phyloP scores from a whole-genome alignment of 2,329 filamentous ascomycete genomes.

The Alternaria gansuensis region DNA sequence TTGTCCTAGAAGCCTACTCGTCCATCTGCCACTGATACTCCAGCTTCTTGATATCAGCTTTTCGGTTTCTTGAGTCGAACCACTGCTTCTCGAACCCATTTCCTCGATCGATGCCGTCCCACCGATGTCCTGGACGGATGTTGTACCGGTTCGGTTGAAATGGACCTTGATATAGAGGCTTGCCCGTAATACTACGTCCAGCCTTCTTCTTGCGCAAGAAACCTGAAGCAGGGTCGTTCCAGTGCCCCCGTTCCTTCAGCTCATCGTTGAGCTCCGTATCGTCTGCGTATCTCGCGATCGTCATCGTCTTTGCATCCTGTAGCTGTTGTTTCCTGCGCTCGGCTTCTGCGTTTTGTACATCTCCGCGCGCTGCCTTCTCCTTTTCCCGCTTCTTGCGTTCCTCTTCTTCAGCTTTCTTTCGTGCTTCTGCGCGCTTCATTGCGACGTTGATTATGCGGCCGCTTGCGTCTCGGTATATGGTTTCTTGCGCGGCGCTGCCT shows the following conservation, averaged over 20 bases:
- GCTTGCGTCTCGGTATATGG: constrained; percentile 93
- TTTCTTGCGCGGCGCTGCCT: constrained; percentile 66
- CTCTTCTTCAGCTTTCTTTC: constrained; percentile 78
- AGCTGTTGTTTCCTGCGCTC: constrained; percentile 72
- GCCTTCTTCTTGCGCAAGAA: constrained; percentile 70
- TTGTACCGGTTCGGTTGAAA: constrained; percentile 92
- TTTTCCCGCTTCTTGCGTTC: constrained; percentile 70
- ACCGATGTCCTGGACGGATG: constrained; percentile 89
- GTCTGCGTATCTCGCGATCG: constrained; percentile 79
- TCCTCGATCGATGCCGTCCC: constrained; percentile 94
- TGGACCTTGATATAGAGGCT: constrained; percentile 78
- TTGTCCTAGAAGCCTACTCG: constrained; percentile 61
- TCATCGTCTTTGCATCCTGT: constrained; percentile 83
- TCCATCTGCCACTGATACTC: constrained; percentile 98
- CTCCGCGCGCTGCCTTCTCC: constrained; percentile 77
- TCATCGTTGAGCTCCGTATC: constrained; percentile 87
- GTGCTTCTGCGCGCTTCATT: constrained; percentile 87
- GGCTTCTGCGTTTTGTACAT: constrained; percentile 79
- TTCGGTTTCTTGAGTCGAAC: constrained; percentile 85
- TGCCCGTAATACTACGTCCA: constrained; percentile 60
- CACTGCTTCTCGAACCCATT: constrained; percentile 94
- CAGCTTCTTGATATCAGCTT: constrained; percentile 77
- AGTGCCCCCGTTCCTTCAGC: constrained; percentile 76
- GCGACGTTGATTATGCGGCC: constrained; percentile 92
- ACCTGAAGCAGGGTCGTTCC: constrained; percentile 92